phyloP scores from a whole-genome alignment of 2,329 filamentous ascomycete genomes.

The Plenodomus tracheiphilus region DNA sequence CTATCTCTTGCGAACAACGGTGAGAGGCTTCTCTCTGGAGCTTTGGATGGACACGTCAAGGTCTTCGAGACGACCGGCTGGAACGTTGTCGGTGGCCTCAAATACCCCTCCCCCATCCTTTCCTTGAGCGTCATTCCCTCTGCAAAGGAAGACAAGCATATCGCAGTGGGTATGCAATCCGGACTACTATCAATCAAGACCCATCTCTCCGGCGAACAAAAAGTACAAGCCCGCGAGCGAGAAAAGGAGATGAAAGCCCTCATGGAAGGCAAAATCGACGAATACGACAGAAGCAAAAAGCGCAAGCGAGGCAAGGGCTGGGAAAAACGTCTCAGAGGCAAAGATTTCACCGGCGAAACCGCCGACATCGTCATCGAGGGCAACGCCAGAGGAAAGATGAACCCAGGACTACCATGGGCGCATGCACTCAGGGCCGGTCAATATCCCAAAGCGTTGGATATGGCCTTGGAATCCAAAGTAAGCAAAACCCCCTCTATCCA shows the following conservation, averaged over 20 bases:
- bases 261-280: slow-evolving; percentile 74
- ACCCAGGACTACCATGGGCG: slow-evolving; percentile 77
- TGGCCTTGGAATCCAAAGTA: slow-evolving; percentile 62
- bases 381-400: slow-evolving; percentile 65
- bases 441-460: slow-evolving; percentile 78
- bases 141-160: slow-evolving; percentile 80
- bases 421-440: slow-evolving; percentile 75
- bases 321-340: slow-evolving; percentile 66
- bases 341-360: slow-evolving; percentile 81
- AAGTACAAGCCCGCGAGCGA: slow-evolving; percentile 72
- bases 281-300: slow-evolving; percentile 75
- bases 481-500: not conserved
- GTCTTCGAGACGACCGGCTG: slow-evolving; percentile 91
- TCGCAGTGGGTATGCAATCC: slow-evolving; percentile 92
- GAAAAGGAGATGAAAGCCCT: slow-evolving; percentile 85
- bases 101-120: slow-evolving; percentile 90
- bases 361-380: slow-evolving; percentile 86
- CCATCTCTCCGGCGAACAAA: slow-evolving; percentile 81
- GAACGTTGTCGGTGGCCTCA: slow-evolving; percentile 94
- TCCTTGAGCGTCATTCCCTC: slow-evolving; percentile 76
- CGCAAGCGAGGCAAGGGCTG: slow-evolving; percentile 60
- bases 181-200: slow-evolving; percentile 91
- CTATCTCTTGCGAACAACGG: slow-evolving; percentile 81
- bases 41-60: slow-evolving; percentile 94
- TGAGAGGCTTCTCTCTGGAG: slow-evolving; percentile 80